phyloP scores from a whole-genome alignment of 352 stramenopile species.

The Phytophthora macrochlamydospora region DNA sequence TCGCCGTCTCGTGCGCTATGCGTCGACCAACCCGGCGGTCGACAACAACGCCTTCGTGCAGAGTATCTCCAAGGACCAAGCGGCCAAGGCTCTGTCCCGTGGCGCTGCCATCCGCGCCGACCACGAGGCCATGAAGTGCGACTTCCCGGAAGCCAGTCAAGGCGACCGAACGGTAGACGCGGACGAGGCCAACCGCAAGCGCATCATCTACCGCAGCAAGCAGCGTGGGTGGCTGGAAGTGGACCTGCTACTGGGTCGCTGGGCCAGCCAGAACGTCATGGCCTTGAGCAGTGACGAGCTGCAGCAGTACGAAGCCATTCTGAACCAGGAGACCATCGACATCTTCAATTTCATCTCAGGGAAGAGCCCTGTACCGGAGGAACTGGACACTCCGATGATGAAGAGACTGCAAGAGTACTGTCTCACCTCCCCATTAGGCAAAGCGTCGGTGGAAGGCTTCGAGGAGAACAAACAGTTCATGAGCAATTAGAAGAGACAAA shows the following conservation, averaged over 20 bases:
- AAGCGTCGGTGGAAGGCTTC: constrained; percentile 81
- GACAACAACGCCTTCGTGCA: constrained; percentile 61
- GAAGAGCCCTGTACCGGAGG: constrained; percentile 82
- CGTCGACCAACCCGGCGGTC: constrained; percentile 39
- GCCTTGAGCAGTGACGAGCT: constrained; percentile 80
- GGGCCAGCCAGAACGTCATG: constrained; percentile 93
- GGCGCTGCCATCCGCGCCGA: constrained; percentile 62
- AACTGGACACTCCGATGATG: constrained; percentile 88
- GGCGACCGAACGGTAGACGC: constrained; percentile 53
- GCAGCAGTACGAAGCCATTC: constrained; percentile 94
- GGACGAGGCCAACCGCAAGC: constrained; percentile 87
- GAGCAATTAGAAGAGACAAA: constrained; percentile 63
- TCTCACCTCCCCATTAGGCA: constrained; percentile 89
- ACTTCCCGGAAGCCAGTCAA: constrained; percentile 58
- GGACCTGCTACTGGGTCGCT: constrained; percentile 94
- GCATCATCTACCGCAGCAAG: constrained; percentile 95
- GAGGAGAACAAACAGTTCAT: constrained; percentile 84
- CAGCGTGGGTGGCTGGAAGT: constrained; percentile 97
- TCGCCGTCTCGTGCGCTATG: constrained; percentile 1
- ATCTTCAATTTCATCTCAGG: constrained; percentile 98
- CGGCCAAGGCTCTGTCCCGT: constrained; percentile 51
- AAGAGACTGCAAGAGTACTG: constrained; percentile 93
- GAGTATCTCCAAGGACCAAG: constrained; percentile 58
- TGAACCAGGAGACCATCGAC: constrained; percentile 98
- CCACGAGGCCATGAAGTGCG: constrained; percentile 46